Evolutionary conservation across 169 alveolate species (phyloP).

Genomic region (Cystoisospora suis): DNA sequence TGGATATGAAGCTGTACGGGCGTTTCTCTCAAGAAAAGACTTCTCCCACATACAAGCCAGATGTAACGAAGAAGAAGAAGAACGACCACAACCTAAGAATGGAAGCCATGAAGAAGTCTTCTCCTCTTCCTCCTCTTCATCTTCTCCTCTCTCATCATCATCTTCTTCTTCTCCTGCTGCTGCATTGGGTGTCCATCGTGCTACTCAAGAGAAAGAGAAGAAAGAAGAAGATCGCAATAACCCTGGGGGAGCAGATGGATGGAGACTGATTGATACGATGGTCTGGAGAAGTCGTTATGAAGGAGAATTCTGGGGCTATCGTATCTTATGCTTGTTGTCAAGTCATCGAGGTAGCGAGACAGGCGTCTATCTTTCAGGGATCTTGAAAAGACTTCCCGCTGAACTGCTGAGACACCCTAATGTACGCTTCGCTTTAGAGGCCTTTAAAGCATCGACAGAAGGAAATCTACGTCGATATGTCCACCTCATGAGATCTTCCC

Average conservation of each 20-base stretch:
- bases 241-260: background rate
- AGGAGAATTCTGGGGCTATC: conserved; percentile 87
- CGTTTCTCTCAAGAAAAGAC: conserved; percentile 39
- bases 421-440: conserved; percentile 53
- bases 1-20: conserved; percentile 81
- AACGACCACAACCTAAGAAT: too few relatives aligned
- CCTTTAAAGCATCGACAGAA: conserved; percentile 41
- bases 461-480: conserved; percentile 40
- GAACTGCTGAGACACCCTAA: conserved; percentile 44
- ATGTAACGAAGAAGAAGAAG: too few relatives aligned
- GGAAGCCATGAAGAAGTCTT: too few relatives aligned
- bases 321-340: conserved; percentile 71
- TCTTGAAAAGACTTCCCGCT: conserved; percentile 55
- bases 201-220: background rate
- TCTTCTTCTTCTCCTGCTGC: too few relatives aligned
- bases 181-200: too few relatives aligned
- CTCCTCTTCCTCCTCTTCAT: too few relatives aligned
- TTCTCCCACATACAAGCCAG: too few relatives aligned
- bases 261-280: conserved; percentile 66
- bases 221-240: background rate
- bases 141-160: too few relatives aligned
- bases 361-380: conserved; percentile 43
- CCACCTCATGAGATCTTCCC: conserved; percentile 25
- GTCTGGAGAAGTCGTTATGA: conserved; percentile 81
- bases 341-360: conserved; percentile 36